These are phyloP conservation scores for Alternaria sp. DNA, from an alignment of 2,329 filamentous ascomycete species.

Conservation along the genomic window DNA sequence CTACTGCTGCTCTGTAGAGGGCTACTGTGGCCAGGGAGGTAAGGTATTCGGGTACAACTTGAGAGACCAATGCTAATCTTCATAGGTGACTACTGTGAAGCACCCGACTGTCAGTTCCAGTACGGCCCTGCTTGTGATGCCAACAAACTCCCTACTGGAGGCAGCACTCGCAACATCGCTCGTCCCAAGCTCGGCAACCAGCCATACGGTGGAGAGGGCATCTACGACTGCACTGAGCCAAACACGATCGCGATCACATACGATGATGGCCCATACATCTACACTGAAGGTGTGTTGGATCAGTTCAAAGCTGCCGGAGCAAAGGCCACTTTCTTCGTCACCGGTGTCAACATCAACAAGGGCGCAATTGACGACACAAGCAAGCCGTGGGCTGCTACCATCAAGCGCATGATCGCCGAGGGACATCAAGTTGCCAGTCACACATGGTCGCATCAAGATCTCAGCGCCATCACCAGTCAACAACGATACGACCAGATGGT, in stretches of 20 bases:
- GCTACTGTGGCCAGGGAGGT: conserved; percentile 38
- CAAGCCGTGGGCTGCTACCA: conserved; percentile 54
- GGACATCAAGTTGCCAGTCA: conserved; percentile 68
- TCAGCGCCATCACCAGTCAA: conserved; percentile 51
- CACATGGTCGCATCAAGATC: conserved; percentile 61
- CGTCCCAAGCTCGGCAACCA: conserved; percentile 62
- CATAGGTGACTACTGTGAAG: conserved; percentile 58
- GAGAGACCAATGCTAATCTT: not conserved
- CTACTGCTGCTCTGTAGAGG: conserved; percentile 42
- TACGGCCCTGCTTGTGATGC: conserved; percentile 67
- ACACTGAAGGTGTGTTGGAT: conserved; percentile 67
- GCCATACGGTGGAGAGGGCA: conserved; percentile 63
- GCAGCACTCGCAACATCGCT: conserved; percentile 58
- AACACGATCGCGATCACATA: conserved; percentile 71
- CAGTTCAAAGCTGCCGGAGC: conserved; percentile 62
- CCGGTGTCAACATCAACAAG: conserved; percentile 62
- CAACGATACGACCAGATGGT: conserved; percentile 58
- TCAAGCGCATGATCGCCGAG: conserved; percentile 60
- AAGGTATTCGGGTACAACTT: not conserved
- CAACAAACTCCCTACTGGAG: conserved; percentile 60
- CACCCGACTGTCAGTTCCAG: conserved; percentile 66
- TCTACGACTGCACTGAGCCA: conserved; percentile 59
- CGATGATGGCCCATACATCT: conserved; percentile 69
- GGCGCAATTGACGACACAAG: conserved; percentile 59
- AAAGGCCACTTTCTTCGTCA: conserved; percentile 72